Conservation (phyloP, 208 protist genomes). For the Blastocrithidia nonstop region DNA sequence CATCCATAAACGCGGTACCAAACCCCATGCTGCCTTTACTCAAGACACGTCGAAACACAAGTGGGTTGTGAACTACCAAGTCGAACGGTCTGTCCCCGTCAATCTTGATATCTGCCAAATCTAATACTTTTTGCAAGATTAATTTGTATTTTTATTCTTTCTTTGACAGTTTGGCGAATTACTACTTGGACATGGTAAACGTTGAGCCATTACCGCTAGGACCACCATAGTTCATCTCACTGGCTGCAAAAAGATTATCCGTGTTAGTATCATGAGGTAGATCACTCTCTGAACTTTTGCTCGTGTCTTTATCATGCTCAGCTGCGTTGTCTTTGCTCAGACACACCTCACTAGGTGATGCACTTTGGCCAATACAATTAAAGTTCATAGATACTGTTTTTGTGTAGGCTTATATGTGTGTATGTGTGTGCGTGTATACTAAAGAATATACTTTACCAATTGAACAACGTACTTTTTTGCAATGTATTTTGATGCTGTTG, state of each 20-base stretch:
- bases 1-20: constrained; percentile 38
- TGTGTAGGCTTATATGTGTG: background rate
- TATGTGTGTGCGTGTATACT: background rate
- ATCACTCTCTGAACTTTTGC: too few relatives aligned
- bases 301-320: too few relatives aligned
- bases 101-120: constrained; percentile 16
- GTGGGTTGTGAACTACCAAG: constrained; percentile 25
- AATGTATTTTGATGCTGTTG: too few relatives aligned
- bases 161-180: constrained; percentile 11
- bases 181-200: constrained; percentile 1
- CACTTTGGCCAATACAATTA: too few relatives aligned
- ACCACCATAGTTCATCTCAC: constrained; percentile 7
- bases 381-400: background rate
- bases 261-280: background rate
- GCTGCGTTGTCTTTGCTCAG: too few relatives aligned
- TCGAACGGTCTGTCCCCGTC: constrained; percentile 20
- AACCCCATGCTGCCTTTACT: constrained; percentile 31
- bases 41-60: constrained; percentile 21
- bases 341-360: too few relatives aligned
- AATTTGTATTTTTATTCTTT: constrained; percentile 16
- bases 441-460: background rate
- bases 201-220: constrained; percentile 16
- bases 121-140: constrained; percentile 22
- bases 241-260: too few relatives aligned
- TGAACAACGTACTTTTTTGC: too few relatives aligned